A percentile compares a stretch with the other conserved stretches of the same genome.
Conservation (phyloP, 2,329 filamentous ascomycete genomes). For the Fusarium decemcellulare region DNA sequence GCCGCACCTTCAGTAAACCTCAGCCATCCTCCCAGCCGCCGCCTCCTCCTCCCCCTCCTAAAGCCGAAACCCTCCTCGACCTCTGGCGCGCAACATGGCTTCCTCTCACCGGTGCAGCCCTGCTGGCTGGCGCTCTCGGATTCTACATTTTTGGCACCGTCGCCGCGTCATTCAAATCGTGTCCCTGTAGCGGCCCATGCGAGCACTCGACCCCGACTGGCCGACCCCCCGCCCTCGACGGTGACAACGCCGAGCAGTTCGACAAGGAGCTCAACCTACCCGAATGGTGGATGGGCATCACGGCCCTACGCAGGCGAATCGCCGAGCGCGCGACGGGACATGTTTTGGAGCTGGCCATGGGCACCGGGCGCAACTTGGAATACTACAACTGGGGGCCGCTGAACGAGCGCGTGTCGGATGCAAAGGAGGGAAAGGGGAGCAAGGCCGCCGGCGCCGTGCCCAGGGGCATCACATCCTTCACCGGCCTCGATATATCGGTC, state of each 20-base stretch:
- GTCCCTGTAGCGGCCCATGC: slow-evolving; percentile 44
- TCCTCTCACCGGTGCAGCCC: slow-evolving; percentile 62
- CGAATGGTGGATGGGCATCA: slow-evolving; percentile 71
- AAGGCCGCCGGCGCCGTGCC: slow-evolving; percentile 13
- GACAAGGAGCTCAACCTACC: slow-evolving; percentile 71
- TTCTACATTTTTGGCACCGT: slow-evolving; percentile 61
- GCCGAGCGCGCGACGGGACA: slow-evolving; percentile 65
- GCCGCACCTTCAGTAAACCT: slow-evolving; percentile 29
- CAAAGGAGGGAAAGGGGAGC: slow-evolving; percentile 20
- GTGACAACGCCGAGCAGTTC: slow-evolving; percentile 67
- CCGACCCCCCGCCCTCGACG: slow-evolving; percentile 62
- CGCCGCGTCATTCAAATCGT: slow-evolving; percentile 52
- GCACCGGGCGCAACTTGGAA: slow-evolving; percentile 72
- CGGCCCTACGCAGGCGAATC: slow-evolving; percentile 63
- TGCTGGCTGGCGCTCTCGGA: slow-evolving; percentile 62
- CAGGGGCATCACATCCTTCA: slow-evolving; percentile 66
- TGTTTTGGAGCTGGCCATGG: slow-evolving; percentile 74
- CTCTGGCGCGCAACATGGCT: slow-evolving; percentile 58
- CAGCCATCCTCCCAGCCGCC: slow-evolving; percentile 17
- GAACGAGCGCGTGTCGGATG: slow-evolving; percentile 40
- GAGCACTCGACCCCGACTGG: slow-evolving; percentile 61
- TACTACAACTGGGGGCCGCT: slow-evolving; percentile 70
- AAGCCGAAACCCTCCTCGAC: slow-evolving; percentile 52
- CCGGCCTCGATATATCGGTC: slow-evolving; percentile 72
- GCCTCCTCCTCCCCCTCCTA: slow-evolving; percentile 39